Conservation (phyloP, 2,329 filamentous ascomycete genomes). For the Calonectria hawksworthii region DNA sequence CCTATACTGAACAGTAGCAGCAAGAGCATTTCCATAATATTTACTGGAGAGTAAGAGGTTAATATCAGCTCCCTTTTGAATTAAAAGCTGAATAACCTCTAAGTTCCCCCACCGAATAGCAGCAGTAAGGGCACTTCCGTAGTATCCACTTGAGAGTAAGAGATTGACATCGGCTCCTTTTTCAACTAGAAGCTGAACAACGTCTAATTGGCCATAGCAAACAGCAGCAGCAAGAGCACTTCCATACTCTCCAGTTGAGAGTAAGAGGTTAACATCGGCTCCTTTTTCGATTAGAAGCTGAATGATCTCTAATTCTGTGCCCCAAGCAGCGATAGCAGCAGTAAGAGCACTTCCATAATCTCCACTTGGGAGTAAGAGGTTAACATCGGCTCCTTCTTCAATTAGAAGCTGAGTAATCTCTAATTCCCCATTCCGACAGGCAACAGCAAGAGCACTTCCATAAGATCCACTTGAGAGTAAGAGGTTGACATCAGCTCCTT, state of each 20-base stretch:
- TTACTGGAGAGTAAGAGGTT: neutral
- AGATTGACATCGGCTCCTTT: neutral
- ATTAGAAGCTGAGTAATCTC: neutral
- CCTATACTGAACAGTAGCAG: neutral
- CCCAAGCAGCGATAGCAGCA: neutral
- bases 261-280: too few species aligned
- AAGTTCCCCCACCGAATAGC: too few species aligned
- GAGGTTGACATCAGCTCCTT: too few species aligned
- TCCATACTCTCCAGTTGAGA: too few species aligned
- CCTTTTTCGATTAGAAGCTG: too few species aligned
- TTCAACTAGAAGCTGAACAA: neutral
- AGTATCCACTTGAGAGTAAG: too few species aligned
- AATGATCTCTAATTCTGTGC: too few species aligned
- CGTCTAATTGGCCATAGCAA: fast-evolving
- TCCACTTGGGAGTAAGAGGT: neutral
- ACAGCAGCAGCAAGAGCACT: neutral
- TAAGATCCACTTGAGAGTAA: neutral
- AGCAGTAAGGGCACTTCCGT: too few species aligned
- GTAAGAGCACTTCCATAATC: neutral
- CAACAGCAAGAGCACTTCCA: neutral
- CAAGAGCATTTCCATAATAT: neutral
- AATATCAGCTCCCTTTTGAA: neutral
- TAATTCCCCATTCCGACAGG: neutral
- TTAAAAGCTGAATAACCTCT: too few species aligned
- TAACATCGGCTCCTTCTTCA: neutral